These are phyloP conservation scores for Boletus reticuloceps DNA, from an alignment of 768 basidiomycete genomes.

Conservation along the genomic window DNA sequence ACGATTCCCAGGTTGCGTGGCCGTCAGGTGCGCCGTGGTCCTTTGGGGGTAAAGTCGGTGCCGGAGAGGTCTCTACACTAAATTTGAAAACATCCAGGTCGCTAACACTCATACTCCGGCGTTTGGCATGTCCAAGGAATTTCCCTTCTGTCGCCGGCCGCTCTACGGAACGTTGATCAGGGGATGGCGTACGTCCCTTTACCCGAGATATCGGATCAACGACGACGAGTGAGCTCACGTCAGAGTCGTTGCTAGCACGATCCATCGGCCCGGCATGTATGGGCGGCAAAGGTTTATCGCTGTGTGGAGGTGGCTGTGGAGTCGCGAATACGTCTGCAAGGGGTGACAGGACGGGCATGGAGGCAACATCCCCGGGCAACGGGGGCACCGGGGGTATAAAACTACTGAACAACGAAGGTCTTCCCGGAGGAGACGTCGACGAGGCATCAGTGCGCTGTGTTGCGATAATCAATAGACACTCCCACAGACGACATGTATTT, in stretches of 20 bases:
- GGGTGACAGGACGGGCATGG: slow-evolving; percentile 40
- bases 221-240: slow-evolving; percentile 57
- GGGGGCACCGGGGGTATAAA: slow-evolving; percentile 44
- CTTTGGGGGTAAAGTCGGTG: slow-evolving; percentile 37
- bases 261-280: slow-evolving; percentile 40
- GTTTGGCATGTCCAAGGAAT: slow-evolving; percentile 40
- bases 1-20: slow-evolving; percentile 38
- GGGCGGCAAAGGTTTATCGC: slow-evolving; percentile 64
- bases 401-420: slow-evolving; percentile 35
- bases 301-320: slow-evolving; percentile 32
- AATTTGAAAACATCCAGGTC: slow-evolving; percentile 56
- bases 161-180: slow-evolving; percentile 30
- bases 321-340: slow-evolving; percentile 51
- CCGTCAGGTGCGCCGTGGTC: slow-evolving; percentile 22
- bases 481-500: slow-evolving; percentile 1
- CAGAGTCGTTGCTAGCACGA: slow-evolving; percentile 40
- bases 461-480: slow-evolving; percentile 12
- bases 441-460: slow-evolving; percentile 56
- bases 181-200: slow-evolving; percentile 32
- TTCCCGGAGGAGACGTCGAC: slow-evolving; percentile 21
- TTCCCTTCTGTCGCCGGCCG: slow-evolving; percentile 27
- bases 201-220: slow-evolving; percentile 47
- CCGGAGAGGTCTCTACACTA: slow-evolving; percentile 35
- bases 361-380: slow-evolving; percentile 44
- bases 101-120: slow-evolving; percentile 73